phyloP scores from a whole-genome alignment of 495 filamentous ascomycete species.

The Aspergillus baeticus region DNA sequence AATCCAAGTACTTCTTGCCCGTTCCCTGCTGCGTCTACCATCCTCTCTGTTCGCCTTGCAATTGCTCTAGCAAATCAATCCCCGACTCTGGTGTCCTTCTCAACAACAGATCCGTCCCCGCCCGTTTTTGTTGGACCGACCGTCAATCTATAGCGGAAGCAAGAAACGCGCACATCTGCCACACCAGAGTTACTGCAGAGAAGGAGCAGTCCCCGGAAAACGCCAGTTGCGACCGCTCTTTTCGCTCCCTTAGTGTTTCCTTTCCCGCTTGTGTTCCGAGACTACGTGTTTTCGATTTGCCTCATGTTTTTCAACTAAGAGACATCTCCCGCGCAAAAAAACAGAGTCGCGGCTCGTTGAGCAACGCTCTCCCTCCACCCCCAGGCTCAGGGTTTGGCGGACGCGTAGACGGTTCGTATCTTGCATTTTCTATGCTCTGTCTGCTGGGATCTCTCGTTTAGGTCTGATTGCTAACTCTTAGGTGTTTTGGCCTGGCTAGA shows the following conservation, averaged over 20 bases:
- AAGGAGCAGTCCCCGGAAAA: slow-evolving; percentile 18
- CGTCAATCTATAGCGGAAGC: not conserved
- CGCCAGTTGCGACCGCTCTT: slow-evolving; percentile 22
- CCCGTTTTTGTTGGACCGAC: slow-evolving; percentile 11
- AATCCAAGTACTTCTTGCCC: slow-evolving; percentile 7
- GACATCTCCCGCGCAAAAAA: slow-evolving; percentile 28
- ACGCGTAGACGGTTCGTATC: slow-evolving; percentile 49
- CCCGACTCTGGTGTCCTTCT: slow-evolving; percentile 6
- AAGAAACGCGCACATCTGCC: slow-evolving; percentile 5
- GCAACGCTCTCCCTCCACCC: slow-evolving; percentile 35
- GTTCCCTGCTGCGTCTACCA: slow-evolving; percentile 3
- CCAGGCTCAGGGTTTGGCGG: slow-evolving; percentile 45
- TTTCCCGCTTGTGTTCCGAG: slow-evolving; percentile 20
- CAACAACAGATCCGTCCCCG: slow-evolving; percentile 4
- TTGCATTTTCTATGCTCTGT: slow-evolving; percentile 10
- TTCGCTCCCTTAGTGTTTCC: slow-evolving; percentile 25
- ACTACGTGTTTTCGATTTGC: slow-evolving; percentile 27
- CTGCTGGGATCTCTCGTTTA: slow-evolving; percentile 2
- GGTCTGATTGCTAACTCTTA: slow-evolving; percentile 12
- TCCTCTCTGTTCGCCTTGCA: slow-evolving; percentile 13
- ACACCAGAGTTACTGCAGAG: slow-evolving; percentile 17
- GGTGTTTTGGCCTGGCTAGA: slow-evolving; percentile 13
- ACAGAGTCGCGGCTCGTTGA: slow-evolving; percentile 45
- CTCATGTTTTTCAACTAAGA: slow-evolving; percentile 49
- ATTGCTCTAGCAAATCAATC: slow-evolving; percentile 7